Evolutionary conservation across 805 yeast species (phyloP), one percentile per base, ranked within the genome.

Genomic region (Tetrapisispora arboricola): DNA sequence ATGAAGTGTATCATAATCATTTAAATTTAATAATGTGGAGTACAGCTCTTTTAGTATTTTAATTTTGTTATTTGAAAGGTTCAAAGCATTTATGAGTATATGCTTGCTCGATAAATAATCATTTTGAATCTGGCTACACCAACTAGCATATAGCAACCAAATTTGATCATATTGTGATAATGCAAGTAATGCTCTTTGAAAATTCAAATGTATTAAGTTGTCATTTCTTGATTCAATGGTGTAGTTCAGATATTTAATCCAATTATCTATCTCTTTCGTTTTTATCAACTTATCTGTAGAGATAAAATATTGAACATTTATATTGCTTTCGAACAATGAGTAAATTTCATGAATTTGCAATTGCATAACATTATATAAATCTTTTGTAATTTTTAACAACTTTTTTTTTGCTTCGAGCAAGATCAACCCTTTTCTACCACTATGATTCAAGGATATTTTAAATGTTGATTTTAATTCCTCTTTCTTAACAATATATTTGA

Each of bases 341-440:
- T 51, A 58, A 1, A 60, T 41, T 32, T 55, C 60, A 29, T 60
- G 36, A 0, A 51, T 57, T 38, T 60, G 61, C 34, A 41, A 49
- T 39, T 61, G 64, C 4, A 54, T 44, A 6, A 50, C 58, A 51
- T 53, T 46, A 42, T 59, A 61, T 15, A 57, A 38, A 35, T 55
- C 60, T 38, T 58, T 55, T 4, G 63, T 49, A 27, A 50, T 45
- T 36, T 59, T 54, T 31, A 43, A 53, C 16, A 66, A 46, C 13
- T 44, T 44, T 28, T 46, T 46, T 38, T 65, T 58, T 8, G 65
- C 51, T 16, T 60, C 63, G 6, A 45, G 40, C 9, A 76, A 51
- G 3, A 65, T 44, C 10, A 60, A 53, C 43, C 65, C 65, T 30
- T 48, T 49, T 43, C 65, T 53, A 4, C 56, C 54, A 12, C 40